phyloP scores from a whole-genome alignment of 2,329 filamentous ascomycete species.

The Neofusicoccum sp. region DNA sequence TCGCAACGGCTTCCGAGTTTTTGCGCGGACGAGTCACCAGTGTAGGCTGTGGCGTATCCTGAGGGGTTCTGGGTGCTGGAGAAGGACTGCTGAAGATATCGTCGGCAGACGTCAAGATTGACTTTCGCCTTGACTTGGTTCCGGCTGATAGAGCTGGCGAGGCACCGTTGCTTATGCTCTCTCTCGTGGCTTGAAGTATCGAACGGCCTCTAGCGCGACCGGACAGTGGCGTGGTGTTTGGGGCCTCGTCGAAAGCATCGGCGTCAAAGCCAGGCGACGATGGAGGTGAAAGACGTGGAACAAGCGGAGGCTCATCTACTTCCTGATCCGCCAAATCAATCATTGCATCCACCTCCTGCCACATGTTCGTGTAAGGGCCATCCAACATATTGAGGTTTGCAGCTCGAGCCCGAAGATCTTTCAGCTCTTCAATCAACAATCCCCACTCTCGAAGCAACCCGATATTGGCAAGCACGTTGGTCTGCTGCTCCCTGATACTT shows the following conservation, averaged over 20 bases:
- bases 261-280: slow-evolving; percentile 59
- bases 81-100: slow-evolving; percentile 37
- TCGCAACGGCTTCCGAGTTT: slow-evolving; percentile 59
- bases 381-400: slow-evolving; percentile 64
- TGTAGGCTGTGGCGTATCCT: slow-evolving; percentile 30
- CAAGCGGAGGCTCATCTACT: slow-evolving; percentile 57
- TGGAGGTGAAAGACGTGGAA: slow-evolving; percentile 52
- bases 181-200: slow-evolving; percentile 2
- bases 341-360: slow-evolving; percentile 82
- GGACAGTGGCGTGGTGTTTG: not conserved
- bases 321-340: slow-evolving; percentile 76
- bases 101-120: slow-evolving; percentile 32
- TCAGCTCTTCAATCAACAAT: slow-evolving; percentile 77
- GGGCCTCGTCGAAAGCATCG: slow-evolving; percentile 55
- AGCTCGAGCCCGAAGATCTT: slow-evolving; percentile 70
- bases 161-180: slow-evolving; percentile 3
- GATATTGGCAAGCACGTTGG: slow-evolving; percentile 78
- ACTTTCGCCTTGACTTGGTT: slow-evolving; percentile 26
- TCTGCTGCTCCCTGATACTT: slow-evolving; percentile 77
- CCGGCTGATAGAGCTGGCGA: not conserved
- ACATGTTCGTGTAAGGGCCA: slow-evolving; percentile 61
- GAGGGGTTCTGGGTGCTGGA: slow-evolving; percentile 27
- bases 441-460: slow-evolving; percentile 81
- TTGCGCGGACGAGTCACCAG: slow-evolving; percentile 49
- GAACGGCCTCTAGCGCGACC: not conserved